These are phyloP conservation scores for Saccharomyces mikatae DNA, from an alignment of 805 yeast species.

Conservation along the genomic window DNA sequence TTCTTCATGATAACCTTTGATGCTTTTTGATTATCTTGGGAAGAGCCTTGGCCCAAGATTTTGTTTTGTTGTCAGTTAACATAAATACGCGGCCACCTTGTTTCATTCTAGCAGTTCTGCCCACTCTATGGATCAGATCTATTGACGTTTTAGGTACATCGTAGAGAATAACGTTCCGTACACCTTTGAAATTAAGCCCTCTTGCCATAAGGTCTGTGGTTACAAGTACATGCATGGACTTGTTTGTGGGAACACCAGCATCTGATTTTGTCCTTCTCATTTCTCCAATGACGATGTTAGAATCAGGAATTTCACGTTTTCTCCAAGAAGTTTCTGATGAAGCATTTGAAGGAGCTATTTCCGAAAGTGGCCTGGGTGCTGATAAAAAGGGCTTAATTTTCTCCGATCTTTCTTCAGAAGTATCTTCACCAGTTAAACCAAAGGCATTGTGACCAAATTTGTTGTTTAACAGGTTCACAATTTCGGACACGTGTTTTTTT, in stretches of 20 bases:
- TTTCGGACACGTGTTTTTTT: conserved; percentile 50
- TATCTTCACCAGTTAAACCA: conserved; percentile 60
- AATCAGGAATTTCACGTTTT: conserved; percentile 24
- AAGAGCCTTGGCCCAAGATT: conserved; percentile 75
- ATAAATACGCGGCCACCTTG: conserved; percentile 82
- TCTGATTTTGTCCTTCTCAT: background rate
- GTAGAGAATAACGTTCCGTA: conserved; percentile 72
- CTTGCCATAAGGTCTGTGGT: conserved; percentile 87
- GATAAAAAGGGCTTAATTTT: conserved; percentile 56
- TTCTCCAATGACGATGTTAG: conserved; percentile 27
- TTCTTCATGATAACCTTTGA: conserved; percentile 25
- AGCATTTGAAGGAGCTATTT: conserved; percentile 7
- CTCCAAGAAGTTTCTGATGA: conserved; percentile 1
- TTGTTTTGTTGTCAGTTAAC: conserved; percentile 58
- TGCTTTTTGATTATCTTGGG: conserved; percentile 58
- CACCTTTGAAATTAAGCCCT: conserved; percentile 78
- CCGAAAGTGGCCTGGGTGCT: conserved; percentile 43
- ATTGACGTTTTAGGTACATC: conserved; percentile 81
- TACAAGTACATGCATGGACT: conserved; percentile 56
- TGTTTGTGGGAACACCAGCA: background rate
- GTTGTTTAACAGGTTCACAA: conserved; percentile 46
- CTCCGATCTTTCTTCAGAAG: conserved; percentile 48
- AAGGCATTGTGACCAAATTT: conserved; percentile 51
- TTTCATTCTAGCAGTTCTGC: conserved; percentile 90
- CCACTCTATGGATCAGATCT: conserved; percentile 84